These are phyloP conservation scores for Persicaria maculosa DNA, from an alignment of 148 eudicot genomes.

Conservation along the genomic window DNA sequence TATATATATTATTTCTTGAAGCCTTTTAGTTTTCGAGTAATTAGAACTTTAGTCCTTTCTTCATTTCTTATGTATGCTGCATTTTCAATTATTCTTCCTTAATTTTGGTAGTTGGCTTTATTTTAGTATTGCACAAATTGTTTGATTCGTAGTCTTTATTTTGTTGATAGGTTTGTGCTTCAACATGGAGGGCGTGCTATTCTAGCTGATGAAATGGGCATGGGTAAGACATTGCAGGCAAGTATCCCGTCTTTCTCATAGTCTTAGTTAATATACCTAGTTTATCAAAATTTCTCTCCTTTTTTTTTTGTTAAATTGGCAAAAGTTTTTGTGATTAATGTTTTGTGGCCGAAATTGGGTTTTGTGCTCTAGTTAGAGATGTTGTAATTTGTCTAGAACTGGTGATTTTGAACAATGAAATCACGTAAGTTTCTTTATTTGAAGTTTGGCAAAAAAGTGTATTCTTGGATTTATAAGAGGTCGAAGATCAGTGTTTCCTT, in stretches of 20 bases:
- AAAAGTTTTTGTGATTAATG: no score
- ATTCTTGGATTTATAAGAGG: no score
- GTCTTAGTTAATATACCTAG: not conserved
- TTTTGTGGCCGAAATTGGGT: no score
- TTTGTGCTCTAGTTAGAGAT: no score
- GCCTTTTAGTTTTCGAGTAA: not conserved
- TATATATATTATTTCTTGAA: not conserved
- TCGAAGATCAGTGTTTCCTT: no score
- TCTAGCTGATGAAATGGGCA: slow-evolving; percentile 98
- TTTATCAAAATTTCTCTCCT: not conserved
- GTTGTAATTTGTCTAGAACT: no score
- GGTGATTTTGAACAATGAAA: no score
- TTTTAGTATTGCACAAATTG: not conserved
- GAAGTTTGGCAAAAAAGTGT: no score
- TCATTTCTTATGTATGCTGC: not conserved
- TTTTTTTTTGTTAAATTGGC: no score
- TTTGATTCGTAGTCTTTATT: not conserved
- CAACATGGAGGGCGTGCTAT: slow-evolving; percentile 96
- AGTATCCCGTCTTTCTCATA: not conserved
- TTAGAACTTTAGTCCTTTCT: not conserved
- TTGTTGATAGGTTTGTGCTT: slow-evolving; percentile 51
- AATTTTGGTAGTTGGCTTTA: not conserved
- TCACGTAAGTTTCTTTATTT: no score
- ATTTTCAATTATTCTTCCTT: not conserved
- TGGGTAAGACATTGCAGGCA: slow-evolving; percentile 96